These are phyloP conservation scores for Annona cherimola DNA, from an alignment of 164 flowering plant genomes.

Conservation along the genomic window DNA sequence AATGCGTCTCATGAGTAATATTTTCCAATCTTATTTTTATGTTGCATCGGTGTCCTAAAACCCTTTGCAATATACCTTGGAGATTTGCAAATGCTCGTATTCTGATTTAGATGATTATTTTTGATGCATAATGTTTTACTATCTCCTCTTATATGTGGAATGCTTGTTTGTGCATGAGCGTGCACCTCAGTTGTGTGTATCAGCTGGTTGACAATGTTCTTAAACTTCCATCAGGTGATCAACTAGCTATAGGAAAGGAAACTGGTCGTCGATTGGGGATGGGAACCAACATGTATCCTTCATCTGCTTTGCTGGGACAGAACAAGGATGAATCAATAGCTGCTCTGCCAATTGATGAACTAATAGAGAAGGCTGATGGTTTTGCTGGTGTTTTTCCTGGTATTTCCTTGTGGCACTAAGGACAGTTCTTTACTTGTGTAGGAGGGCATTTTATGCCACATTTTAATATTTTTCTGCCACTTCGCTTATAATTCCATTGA, in stretches of 20 bases:
- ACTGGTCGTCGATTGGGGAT: constrained; percentile 91
- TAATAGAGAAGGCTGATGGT: constrained; percentile 87
- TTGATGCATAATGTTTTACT: background rate
- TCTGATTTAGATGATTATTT: background rate
- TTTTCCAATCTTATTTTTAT: background rate
- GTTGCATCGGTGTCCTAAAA: background rate
- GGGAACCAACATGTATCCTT: constrained; percentile 95
- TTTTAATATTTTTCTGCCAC: background rate
- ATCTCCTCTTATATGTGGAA: background rate
- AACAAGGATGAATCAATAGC: constrained; percentile 72
- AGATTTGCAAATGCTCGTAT: background rate
- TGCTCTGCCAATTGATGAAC: constrained; percentile 75
- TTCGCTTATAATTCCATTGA: background rate
- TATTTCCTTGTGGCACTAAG: constrained; percentile 18
- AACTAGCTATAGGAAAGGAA: constrained; percentile 87
- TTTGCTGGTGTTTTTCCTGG: constrained; percentile 96
- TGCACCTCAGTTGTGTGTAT: background rate
- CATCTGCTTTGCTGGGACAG: constrained; percentile 76
- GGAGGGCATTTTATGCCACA: background rate
- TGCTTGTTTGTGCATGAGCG: background rate
- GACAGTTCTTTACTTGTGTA: background rate
- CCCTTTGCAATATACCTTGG: background rate
- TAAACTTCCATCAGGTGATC: constrained; percentile 54
- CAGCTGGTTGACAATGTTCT: background rate
- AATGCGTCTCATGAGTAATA: background rate